phyloP scores from a whole-genome alignment of 352 stramenopile genomes.

The Aphanomyces astaci region DNA sequence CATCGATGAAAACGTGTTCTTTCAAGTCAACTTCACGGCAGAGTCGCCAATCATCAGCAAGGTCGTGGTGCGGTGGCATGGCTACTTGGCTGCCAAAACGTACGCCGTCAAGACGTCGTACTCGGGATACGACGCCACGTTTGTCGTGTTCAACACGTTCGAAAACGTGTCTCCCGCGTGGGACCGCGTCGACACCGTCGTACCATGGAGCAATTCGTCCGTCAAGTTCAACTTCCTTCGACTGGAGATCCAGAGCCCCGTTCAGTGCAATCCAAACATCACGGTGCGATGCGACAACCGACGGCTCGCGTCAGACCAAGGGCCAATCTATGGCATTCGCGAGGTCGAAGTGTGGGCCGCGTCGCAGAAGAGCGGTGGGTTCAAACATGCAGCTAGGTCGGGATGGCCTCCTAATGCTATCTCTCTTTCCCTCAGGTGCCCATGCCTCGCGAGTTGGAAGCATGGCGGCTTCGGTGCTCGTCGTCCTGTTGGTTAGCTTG shows the following conservation, averaged over 20 bases:
- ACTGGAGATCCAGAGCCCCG: slow-evolving; percentile 39
- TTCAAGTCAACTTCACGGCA: slow-evolving; percentile 64
- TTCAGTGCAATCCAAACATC: slow-evolving; percentile 36
- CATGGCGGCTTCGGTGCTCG: too few species aligned
- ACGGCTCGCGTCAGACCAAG: slow-evolving; percentile 19
- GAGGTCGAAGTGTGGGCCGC: slow-evolving; percentile 69
- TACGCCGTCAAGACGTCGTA: slow-evolving; percentile 60
- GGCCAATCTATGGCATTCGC: slow-evolving; percentile 62
- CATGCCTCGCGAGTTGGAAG: too few species aligned
- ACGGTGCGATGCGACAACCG: slow-evolving; percentile 32
- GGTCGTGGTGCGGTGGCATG: slow-evolving; percentile 69
- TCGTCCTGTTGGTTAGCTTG: too few species aligned
- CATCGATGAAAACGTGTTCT: slow-evolving; percentile 44
- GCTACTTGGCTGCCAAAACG: slow-evolving; percentile 46
- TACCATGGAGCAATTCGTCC: slow-evolving; percentile 30
- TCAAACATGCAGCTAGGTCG: too few species aligned
- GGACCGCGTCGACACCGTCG: slow-evolving; percentile 63
- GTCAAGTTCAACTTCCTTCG: slow-evolving; percentile 51
- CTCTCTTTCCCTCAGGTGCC: background rate
- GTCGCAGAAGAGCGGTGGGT: slow-evolving; percentile 5
- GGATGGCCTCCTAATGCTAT: too few species aligned
- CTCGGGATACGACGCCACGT: slow-evolving; percentile 31
- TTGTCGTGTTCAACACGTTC: slow-evolving; percentile 44
- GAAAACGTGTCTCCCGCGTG: slow-evolving; percentile 38
- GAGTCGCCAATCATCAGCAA: slow-evolving; percentile 38